A percentile compares a stretch with the other conserved stretches of the same genome.
phyloP scores from a whole-genome alignment of 108 stramenopile genomes.

The Ochromonas danica region DNA sequence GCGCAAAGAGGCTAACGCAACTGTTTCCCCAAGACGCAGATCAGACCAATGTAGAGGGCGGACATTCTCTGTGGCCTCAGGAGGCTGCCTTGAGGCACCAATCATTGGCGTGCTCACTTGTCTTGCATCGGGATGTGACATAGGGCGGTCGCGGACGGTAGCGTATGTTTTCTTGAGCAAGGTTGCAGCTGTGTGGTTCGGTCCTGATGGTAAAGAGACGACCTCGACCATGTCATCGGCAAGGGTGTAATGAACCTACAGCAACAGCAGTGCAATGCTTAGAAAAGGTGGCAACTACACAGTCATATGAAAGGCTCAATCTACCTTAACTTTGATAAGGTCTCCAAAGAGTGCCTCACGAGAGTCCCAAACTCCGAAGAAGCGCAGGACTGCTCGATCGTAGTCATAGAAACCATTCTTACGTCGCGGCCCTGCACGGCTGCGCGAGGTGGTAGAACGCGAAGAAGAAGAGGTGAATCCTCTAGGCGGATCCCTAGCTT shows the following conservation, averaged over 20 bases:
- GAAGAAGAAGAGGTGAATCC: not conserved
- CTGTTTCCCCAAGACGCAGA: conserved; percentile 43
- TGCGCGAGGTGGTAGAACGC: not conserved
- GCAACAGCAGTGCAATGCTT: too few species aligned
- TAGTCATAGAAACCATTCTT: conserved; percentile 61
- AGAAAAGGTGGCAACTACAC: too few species aligned
- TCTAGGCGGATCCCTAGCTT: not conserved
- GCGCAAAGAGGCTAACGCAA: conserved; percentile 37
- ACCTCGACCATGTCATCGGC: conserved; percentile 75
- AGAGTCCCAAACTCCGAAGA: conserved; percentile 75
- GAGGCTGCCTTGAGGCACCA: not conserved
- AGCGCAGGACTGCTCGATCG: conserved; percentile 69
- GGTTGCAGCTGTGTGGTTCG: conserved; percentile 26
- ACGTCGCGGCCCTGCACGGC: conserved; percentile 24
- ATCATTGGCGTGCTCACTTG: too few species aligned
- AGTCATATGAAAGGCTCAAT: too few species aligned
- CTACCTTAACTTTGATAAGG: conserved; percentile 64
- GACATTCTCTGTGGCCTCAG: conserved; percentile 4
- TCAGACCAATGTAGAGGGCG: conserved; percentile 45
- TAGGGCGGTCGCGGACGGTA: too few species aligned
- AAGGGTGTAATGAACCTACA: conserved; percentile 73
- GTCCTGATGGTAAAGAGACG: conserved; percentile 53
- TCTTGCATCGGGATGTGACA: too few species aligned
- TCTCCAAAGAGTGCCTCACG: conserved; percentile 69
- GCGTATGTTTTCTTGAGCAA: too few species aligned